Evolutionary conservation across 805 yeast genomes (phyloP).

Genomic region (Candida maltosa): DNA sequence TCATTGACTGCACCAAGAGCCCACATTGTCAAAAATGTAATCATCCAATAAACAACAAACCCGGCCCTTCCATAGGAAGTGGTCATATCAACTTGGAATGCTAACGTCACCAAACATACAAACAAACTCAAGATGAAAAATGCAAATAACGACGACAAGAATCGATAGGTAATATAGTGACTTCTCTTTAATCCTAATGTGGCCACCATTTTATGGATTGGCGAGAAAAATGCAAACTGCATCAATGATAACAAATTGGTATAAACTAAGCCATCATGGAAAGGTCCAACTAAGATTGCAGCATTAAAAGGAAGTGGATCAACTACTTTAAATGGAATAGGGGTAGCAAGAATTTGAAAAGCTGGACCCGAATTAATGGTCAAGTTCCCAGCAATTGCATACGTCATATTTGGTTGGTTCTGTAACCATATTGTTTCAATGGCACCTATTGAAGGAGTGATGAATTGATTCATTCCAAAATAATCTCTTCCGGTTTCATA

Average conservation of each 20-base stretch:
- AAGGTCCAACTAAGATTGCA: conserved; percentile 57
- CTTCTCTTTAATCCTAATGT: conserved; percentile 36
- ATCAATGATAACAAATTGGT: conserved; percentile 71
- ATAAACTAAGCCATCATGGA: conserved; percentile 74
- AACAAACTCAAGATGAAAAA: conserved; percentile 58
- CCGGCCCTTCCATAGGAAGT: conserved; percentile 64
- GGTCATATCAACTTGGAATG: conserved; percentile 62
- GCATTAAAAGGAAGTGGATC: conserved; percentile 53
- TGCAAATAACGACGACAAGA: conserved; percentile 46
- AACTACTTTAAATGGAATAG: conserved; percentile 28
- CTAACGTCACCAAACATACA: conserved; percentile 58
- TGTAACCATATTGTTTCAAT: conserved; percentile 32
- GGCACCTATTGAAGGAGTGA: conserved; percentile 35
- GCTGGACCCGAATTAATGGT: conserved; percentile 11
- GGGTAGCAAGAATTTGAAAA: conserved; percentile 15
- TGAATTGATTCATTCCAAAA: conserved; percentile 39
- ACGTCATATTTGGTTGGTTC: conserved; percentile 21
- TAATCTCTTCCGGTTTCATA: conserved; percentile 69
- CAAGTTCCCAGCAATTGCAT: conserved; percentile 13
- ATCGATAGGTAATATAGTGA: conserved; percentile 52
- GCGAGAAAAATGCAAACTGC: conserved; percentile 59
- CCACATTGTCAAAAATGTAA: conserved; percentile 63
- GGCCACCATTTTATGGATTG: conserved; percentile 50
- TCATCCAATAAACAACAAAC: conserved; percentile 72
- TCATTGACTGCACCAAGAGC: conserved; percentile 79